These are phyloP conservation scores for Umbelopsis vinacea DNA, from an alignment of 192 early-diverging fungal genomes.

Conservation along the genomic window DNA sequence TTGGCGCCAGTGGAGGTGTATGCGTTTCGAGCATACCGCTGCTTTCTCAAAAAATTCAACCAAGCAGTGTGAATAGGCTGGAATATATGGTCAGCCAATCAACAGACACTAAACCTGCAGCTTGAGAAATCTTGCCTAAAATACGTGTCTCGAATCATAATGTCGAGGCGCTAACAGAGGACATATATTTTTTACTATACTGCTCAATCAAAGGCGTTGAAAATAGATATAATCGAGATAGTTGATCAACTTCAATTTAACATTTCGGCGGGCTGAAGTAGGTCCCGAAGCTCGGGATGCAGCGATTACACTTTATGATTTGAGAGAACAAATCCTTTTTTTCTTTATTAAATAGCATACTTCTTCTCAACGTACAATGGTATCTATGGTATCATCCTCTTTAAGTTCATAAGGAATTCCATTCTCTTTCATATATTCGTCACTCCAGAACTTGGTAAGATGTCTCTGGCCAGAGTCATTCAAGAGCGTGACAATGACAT, in stretches of 20 bases:
- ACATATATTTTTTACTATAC: too few relatives aligned
- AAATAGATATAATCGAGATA: too few relatives aligned
- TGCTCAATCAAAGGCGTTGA: too few relatives aligned
- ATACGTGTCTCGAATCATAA: too few relatives aligned
- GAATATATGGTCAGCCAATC: too few relatives aligned
- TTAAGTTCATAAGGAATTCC: conserved; percentile 29
- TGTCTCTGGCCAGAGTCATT: conserved; percentile 92
- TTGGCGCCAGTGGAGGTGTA: conserved; percentile 4
- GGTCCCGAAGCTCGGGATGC: background rate
- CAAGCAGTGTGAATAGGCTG: background rate
- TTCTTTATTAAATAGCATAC: background rate
- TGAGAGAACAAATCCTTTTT: background rate
- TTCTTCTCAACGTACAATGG: conserved; percentile 19
- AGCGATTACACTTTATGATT: background rate
- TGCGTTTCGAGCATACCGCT: background rate
- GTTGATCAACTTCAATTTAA: too few relatives aligned
- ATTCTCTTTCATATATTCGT: conserved; percentile 49
- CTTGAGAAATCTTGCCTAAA: background rate
- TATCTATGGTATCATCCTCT: conserved; percentile 27
- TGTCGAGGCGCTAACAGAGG: too few relatives aligned
- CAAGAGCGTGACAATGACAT: conserved; percentile 90
- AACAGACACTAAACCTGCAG: background rate
- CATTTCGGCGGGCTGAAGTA: background rate
- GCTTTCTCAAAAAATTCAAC: background rate
- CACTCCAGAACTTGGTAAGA: conserved; percentile 94